Conservation (phyloP, 331 rosid genomes). For the Acacia concinna region DNA sequence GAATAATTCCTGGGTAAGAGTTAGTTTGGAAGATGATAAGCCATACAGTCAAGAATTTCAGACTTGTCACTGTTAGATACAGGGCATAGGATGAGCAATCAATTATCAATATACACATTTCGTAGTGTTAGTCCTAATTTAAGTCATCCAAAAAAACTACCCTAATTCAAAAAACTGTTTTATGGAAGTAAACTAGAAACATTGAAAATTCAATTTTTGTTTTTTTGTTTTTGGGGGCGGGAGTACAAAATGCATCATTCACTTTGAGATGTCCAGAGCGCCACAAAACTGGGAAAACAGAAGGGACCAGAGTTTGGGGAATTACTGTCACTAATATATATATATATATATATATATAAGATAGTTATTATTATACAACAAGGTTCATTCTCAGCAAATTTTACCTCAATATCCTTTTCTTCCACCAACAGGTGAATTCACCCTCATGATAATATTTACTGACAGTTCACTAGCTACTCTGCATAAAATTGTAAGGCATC, state of each 20-base stretch:
- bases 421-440: slow-evolving; percentile 66
- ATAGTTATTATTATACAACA: slow-evolving; percentile 57
- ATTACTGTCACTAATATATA: slow-evolving; percentile 41
- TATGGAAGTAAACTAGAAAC: background rate
- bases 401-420: slow-evolving; percentile 54
- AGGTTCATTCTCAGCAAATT: slow-evolving; percentile 52
- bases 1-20: background rate
- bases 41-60: background rate
- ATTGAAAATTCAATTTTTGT: slow-evolving; percentile 11
- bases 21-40: background rate
- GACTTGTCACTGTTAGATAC: background rate
- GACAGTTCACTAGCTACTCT: slow-evolving; percentile 65
- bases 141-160: background rate
- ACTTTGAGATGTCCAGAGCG: slow-evolving; percentile 51
- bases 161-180: background rate
- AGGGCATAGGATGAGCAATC: background rate
- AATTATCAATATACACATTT: background rate
- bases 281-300: slow-evolving; percentile 47
- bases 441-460: slow-evolving; percentile 59
- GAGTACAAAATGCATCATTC: slow-evolving; percentile 37
- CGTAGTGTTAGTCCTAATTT: background rate
- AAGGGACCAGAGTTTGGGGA: slow-evolving; percentile 40
- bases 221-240: too few relatives aligned
- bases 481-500: slow-evolving; percentile 41
- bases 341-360: slow-evolving; percentile 45